phyloP scores from a whole-genome alignment of 106 monocot genomes.

The Dioscorea dumetorum region DNA sequence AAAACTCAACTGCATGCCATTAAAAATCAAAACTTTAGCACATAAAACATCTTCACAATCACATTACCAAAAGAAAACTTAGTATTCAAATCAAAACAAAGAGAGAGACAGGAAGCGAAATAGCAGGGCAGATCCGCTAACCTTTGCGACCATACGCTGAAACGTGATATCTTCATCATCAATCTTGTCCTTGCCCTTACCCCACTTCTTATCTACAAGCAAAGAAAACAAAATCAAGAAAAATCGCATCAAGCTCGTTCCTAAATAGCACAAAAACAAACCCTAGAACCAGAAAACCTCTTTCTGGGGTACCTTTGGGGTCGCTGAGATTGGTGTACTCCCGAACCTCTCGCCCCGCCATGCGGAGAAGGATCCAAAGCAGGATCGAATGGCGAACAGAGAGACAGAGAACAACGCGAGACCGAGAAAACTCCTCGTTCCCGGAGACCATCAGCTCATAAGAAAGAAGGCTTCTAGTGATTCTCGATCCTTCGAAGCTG shows the following conservation, averaged over 20 bases:
- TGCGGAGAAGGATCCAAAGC: not conserved
- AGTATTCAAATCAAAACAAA: not conserved
- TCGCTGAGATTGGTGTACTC: constrained; percentile 82
- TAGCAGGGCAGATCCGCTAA: constrained; percentile 47
- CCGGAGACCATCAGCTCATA: too few relatives aligned
- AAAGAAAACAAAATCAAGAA: not conserved
- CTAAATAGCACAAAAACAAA: not conserved
- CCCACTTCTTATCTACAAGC: constrained; percentile 54
- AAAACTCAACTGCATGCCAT: too few relatives aligned
- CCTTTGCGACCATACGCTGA: constrained; percentile 80
- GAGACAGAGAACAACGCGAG: too few relatives aligned
- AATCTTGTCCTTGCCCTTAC: constrained; percentile 74
- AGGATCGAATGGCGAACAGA: too few relatives aligned
- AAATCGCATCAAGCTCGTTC: not conserved
- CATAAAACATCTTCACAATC: too few relatives aligned
- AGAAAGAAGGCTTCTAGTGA: too few relatives aligned
- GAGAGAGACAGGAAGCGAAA: not conserved
- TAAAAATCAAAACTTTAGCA: too few relatives aligned
- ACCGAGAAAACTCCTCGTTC: too few relatives aligned
- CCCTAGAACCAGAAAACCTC: not conserved
- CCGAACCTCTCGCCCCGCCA: constrained; percentile 69
- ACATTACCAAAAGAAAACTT: too few relatives aligned
- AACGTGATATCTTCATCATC: constrained; percentile 78
- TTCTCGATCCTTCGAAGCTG: too few relatives aligned
- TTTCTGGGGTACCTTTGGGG: constrained; percentile 38